Base-by-base conservation (phyloP, 2,329 filamentous ascomycete genomes). In the Xylariaceae sp. region DNA sequence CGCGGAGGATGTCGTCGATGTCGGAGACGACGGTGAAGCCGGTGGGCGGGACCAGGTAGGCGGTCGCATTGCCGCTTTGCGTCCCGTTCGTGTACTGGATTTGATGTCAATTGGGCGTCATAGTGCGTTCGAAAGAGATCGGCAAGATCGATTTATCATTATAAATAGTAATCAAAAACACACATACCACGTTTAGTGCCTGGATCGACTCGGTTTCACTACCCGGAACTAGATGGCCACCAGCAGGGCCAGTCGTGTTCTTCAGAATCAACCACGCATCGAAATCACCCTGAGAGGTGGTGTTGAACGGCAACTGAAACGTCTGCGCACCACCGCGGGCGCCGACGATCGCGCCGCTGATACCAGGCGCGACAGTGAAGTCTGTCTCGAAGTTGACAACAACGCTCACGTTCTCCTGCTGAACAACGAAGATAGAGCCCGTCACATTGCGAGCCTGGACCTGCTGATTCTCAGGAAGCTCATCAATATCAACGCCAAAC, bases 1-100 rank as follows among this genome's bases (percentile, higher is more conserved):
- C 76, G n/a, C 89, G 85, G 0, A 92, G 80, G 59, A 91, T 90
- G 68, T 92, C 89, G 65, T 92, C 89, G 62, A 92, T 89, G 68
- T 92, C 89, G 1, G 85, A 89, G 65, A 92, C 77, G 61, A 92
- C 79, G 0, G 89, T 92, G 18, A 90, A 74, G 15, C 89, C 89
- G 11, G 79, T 77, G 0, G 84, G 77, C 0, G 89, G 89, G 0
- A 92, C 88, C 1, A 92, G 81, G 69, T 90, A 92, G 0, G 88
- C 87, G 0, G 89, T 92, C 4, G 86, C 82, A 67, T 92, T 92
- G 56, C 89, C 89, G 1, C 81, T 82, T 49, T 80, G 71, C 1
- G 83, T 85, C 3, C 85, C 86, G 57, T 87, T 80, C 2, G 86
- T 80, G 68, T 87, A 86, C 65, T 64, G 10, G 11, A 10, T 45